Base-by-base conservation (phyloP, 2,329 filamentous ascomycete species). In the Pseudogymnoascus sp. region DNA sequence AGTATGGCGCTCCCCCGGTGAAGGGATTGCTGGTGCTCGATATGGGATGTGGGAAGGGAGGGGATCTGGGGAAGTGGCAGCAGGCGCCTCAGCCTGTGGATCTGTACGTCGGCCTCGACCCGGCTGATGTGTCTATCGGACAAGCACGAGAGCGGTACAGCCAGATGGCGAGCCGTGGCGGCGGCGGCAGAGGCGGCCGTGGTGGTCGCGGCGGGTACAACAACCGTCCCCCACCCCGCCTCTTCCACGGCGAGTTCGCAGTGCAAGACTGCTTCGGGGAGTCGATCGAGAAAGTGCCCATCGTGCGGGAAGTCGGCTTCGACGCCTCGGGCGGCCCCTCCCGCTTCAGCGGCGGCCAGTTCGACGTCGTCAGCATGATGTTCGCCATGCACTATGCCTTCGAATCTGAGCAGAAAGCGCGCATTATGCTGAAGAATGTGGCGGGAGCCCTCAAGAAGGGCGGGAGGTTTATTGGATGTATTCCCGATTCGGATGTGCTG, bases 301-400 rank as follows among this genome's bases (percentile, higher is more conserved):
- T 97, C 68, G 82, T 99, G 60, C 84, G 84, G 60, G 85, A 96
- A 64, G 91, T 99, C 31, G 95, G 95, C 21, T 96, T 96, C 69
- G 90, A 96, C 71, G 80, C 83, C 0, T 88, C 87, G 65, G 84
- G 82, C 13, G 87, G 78, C 70, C 90, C 79, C 78, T 89, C 86
- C 75, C 87, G 85, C 40, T 87, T 83, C 77, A 83, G 84, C 66
- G 85, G 85, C 62, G 88, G 88, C 63, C 93, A 93, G 3, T 99
- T 97, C 70, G 95, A 99, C 74, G 90, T 97, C 44, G 93, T 99
- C 67, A 92, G 89, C 73, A 96, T 96, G 85, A 99, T 99, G 95
- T 99, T 99, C 76, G 96, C 92, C 71, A 95, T 99, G 87, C 95
- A 99, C 78, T 99, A 99, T 75, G 93, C 95, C 5, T 99, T 97